Evolutionary conservation across 208 protist species (phyloP).

Genomic region (Trypanosoma mega): DNA sequence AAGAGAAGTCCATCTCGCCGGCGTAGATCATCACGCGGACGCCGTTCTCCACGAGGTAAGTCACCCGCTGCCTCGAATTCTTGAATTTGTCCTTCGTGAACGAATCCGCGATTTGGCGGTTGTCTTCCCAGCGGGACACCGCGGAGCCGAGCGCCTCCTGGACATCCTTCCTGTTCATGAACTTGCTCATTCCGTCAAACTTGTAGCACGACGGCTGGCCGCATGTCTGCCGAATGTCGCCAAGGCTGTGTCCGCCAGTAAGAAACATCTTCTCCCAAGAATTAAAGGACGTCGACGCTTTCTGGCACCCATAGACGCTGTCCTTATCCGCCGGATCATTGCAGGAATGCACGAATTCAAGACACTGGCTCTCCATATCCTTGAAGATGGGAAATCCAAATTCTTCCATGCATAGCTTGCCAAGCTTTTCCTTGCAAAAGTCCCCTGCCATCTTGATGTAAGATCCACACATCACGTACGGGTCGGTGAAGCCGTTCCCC

Average conservation of each 20-base stretch:
- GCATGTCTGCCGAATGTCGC: constrained; percentile 77
- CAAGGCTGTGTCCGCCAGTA: constrained; percentile 69
- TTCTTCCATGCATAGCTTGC: constrained; percentile 45
- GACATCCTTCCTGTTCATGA: constrained; percentile 54
- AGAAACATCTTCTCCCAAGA: constrained; percentile 33
- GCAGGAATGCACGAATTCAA: constrained; percentile 30
- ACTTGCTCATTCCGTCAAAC: constrained; percentile 46
- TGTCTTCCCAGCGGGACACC: constrained; percentile 37
- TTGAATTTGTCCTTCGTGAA: constrained; percentile 74
- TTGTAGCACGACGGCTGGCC: constrained; percentile 82
- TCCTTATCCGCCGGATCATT: constrained; percentile 13
- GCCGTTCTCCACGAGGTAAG: constrained; percentile 47
- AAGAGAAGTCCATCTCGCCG: constrained; percentile 91
- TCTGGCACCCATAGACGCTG: constrained; percentile 25
- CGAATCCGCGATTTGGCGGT: too few species aligned
- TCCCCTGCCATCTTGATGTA: constrained; percentile 65
- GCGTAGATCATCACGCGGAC: constrained; percentile 89
- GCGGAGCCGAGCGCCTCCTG: constrained; percentile 55
- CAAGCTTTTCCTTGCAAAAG: constrained; percentile 46
- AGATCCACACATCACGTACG: constrained; percentile 59
- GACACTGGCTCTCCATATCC: constrained; percentile 42
- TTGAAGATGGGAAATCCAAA: constrained; percentile 40
- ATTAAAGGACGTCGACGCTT: constrained; percentile 37
- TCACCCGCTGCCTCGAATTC: constrained; percentile 61
- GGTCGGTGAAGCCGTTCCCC: constrained; percentile 90